Conservation (phyloP, 345 rosid genomes). For the thale cress (Arabidopsis thaliana) region TAIR10.1 NC_003070.9:8544501-8545000, state of each 20-base stretch:
- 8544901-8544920: neutral
- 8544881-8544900: neutral
- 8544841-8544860: neutral
- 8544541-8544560: neutral
- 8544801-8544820: neutral
- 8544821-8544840: neutral
- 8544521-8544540: neutral
- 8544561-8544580: neutral
- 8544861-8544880: neutral
- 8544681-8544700: neutral
- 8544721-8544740: neutral
- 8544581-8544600: neutral
- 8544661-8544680: neutral
- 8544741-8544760: neutral
- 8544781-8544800: neutral
- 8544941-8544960: neutral
- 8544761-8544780: neutral
- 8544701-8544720: neutral
- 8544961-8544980: neutral
- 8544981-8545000: neutral
- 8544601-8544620: neutral
- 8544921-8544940: neutral
- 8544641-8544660: neutral
- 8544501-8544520: neutral
- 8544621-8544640: conserved; percentile 1